Conservation (phyloP, 176 grass and related monocot genomes). For the Musa troglodytarum region DNA sequence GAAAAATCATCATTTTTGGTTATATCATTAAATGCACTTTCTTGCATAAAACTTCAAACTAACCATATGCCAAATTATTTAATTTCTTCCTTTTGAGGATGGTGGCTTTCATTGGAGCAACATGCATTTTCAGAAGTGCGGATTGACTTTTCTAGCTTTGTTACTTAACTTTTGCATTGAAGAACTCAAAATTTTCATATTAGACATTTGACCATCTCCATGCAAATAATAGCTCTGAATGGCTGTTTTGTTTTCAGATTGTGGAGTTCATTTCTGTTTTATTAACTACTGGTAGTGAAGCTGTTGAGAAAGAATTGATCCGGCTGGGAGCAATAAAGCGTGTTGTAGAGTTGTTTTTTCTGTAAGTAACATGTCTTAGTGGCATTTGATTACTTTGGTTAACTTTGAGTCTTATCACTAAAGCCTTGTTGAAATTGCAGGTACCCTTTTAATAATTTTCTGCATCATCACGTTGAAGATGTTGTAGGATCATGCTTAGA, state of each 20-base stretch:
- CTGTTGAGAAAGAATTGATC: conserved; percentile 84
- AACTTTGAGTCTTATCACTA: background rate
- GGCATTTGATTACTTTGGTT: background rate
- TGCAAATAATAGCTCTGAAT: conserved; percentile 13
- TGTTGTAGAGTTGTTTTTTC: conserved; percentile 78
- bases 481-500: conserved; percentile 87
- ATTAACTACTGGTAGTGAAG: conserved; percentile 82
- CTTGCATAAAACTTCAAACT: no score
- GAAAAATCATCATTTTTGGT: background rate
- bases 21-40: no score
- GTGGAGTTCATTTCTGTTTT: conserved; percentile 96
- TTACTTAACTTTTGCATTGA: background rate
- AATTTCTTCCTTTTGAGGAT: no score
- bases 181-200: background rate
- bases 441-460: conserved; percentile 95
- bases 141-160: background rate
- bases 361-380: conserved; percentile 41
- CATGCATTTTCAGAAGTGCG: background rate
- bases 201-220: background rate
- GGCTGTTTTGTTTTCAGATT: conserved; percentile 48
- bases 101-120: no score
- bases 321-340: conserved; percentile 65
- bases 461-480: conserved; percentile 95
- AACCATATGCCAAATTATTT: no score
- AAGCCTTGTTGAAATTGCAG: conserved; percentile 42